A percentile compares a stretch with the other conserved stretches of the same genome.
Evolutionary conservation across 768 basidiomycete species (phyloP).

Genomic region (Tylopilus vinaceipallidus): DNA sequence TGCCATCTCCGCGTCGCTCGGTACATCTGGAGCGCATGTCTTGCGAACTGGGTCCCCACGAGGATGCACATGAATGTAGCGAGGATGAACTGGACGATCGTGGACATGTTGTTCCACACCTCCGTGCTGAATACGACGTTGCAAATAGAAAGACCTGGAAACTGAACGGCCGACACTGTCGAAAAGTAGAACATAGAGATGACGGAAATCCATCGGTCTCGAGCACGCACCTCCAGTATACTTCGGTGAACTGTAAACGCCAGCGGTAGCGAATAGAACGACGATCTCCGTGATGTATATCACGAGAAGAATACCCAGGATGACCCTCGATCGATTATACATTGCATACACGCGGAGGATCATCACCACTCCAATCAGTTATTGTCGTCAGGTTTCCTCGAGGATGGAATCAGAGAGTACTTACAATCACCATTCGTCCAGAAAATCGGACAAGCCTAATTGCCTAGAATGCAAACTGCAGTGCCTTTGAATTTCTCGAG

Average conservation of each 20-base stretch:
- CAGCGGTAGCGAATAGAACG: background rate
- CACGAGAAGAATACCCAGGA: conserved; percentile 1
- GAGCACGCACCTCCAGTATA: background rate
- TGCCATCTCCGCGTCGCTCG: background rate
- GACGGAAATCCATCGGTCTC: too few relatives aligned
- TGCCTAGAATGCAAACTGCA: background rate
- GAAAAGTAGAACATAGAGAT: too few relatives aligned
- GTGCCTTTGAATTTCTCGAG: background rate
- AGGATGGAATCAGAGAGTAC: too few relatives aligned
- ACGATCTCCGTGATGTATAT: background rate
- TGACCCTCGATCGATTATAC: conserved; percentile 3
- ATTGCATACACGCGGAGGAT: too few relatives aligned
- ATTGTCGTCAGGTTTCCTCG: background rate
- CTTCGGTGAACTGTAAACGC: background rate
- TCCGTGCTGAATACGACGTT: background rate
- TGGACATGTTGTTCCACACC: background rate
- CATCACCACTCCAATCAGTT: background rate
- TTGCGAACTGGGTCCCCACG: background rate
- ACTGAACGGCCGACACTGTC: background rate
- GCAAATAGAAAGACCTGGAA: background rate
- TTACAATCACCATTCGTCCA: background rate
- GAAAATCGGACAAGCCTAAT: background rate
- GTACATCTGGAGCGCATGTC: background rate
- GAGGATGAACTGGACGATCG: background rate
- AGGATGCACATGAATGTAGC: background rate